phyloP scores from a whole-genome alignment of 345 rosid species.

The Anastatica hierochuntica region DNA sequence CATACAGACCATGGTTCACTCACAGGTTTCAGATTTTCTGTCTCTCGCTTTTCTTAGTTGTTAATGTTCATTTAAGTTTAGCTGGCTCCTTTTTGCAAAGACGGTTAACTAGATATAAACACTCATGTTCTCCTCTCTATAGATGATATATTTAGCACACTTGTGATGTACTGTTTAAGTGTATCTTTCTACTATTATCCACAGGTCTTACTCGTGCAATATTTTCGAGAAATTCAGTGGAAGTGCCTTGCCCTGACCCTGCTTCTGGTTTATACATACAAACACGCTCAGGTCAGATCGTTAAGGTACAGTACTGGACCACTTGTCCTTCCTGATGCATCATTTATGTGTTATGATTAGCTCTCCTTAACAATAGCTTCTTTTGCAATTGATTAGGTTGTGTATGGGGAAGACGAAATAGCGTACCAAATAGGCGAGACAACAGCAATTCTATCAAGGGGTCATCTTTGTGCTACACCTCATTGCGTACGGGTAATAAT shows the following conservation, averaged over 20 bases:
- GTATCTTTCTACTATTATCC: slow-evolving; percentile 13
- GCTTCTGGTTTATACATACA: slow-evolving; percentile 82
- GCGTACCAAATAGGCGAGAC: slow-evolving; percentile 98
- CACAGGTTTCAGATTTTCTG: slow-evolving; percentile 39
- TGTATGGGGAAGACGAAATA: slow-evolving; percentile 72
- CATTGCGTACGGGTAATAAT: slow-evolving; percentile 81
- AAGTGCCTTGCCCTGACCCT: slow-evolving; percentile 72
- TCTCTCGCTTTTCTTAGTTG: background rate
- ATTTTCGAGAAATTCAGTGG: slow-evolving; percentile 59
- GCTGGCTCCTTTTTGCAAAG: too few species aligned
- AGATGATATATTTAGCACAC: too few species aligned
- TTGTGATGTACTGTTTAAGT: background rate
- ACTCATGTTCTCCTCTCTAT: too few species aligned
- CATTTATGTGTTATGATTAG: too few species aligned
- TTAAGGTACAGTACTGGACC: slow-evolving; percentile 58
- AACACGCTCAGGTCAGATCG: slow-evolving; percentile 68
- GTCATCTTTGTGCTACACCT: slow-evolving; percentile 94
- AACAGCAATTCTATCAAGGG: slow-evolving; percentile 58
- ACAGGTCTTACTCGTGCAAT: slow-evolving; percentile 91
- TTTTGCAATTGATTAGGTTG: slow-evolving; percentile 39
- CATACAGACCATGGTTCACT: slow-evolving; percentile 88
- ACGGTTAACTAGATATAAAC: too few species aligned
- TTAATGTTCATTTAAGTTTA: too few species aligned
- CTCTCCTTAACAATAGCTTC: too few species aligned
- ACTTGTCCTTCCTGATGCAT: too few species aligned